phyloP scores from a whole-genome alignment of 805 yeast genomes.

The Teunomyces gatunensis region DNA sequence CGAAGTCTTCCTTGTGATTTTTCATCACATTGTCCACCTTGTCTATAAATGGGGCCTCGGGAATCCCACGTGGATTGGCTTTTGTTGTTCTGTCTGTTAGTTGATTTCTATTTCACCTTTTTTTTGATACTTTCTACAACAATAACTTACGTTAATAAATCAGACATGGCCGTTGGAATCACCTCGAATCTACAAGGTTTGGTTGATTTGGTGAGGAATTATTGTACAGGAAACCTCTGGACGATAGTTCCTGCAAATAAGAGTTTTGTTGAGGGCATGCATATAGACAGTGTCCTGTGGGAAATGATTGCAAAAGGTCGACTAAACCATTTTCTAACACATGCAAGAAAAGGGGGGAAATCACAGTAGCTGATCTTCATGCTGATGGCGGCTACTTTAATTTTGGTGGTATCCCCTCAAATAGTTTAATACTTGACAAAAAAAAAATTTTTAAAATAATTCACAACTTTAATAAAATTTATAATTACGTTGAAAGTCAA shows the following conservation, averaged over 20 bases:
- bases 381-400: background rate
- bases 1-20: conserved; percentile 62
- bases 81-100: conserved; percentile 47
- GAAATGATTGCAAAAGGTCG: too few species aligned
- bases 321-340: too few species aligned
- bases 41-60: conserved; percentile 92
- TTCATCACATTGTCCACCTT: conserved; percentile 74
- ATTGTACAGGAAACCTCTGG: background rate
- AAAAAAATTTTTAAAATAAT: background rate
- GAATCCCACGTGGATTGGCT: conserved; percentile 90
- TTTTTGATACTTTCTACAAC: background rate
- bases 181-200: background rate
- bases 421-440: background rate
- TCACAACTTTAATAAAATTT: background rate
- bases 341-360: background rate
- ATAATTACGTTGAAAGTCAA: background rate
- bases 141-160: conserved; percentile 28
- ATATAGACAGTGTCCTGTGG: too few species aligned
- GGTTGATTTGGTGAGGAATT: background rate
- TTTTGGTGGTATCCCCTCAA: background rate
- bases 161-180: conserved; percentile 20
- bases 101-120: conserved; percentile 4
- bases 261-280: background rate
- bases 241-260: background rate
- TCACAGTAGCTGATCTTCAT: background rate